Percentiles rank a stretch among this genome's conserved stretches.
Conservation (phyloP, 2,329 filamentous ascomycete species). For the Neoscytalidium dimidiatum region DNA sequence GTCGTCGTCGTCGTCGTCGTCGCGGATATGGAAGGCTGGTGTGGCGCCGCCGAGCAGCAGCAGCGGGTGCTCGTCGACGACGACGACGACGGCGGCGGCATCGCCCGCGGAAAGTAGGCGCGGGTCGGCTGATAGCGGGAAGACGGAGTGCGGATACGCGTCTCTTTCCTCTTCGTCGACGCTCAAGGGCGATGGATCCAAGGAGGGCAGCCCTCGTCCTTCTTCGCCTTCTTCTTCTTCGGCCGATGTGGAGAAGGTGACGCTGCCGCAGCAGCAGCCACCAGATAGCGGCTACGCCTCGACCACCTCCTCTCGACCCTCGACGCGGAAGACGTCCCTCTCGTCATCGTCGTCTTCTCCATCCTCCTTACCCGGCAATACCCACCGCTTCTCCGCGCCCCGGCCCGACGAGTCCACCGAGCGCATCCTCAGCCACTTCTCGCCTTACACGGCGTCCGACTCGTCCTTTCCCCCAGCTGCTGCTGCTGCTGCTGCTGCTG, state of each 20-base stretch:
- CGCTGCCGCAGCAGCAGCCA: too few relatives aligned
- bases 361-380: too few relatives aligned
- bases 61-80: not conserved
- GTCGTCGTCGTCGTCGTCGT: not conserved
- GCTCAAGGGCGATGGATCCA: not conserved
- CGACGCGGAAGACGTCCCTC: not conserved
- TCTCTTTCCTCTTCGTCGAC: too few relatives aligned
- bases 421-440: conserved; percentile 8
- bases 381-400: not conserved
- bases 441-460: not conserved
- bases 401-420: not conserved
- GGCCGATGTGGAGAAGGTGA: not conserved
- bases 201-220: not conserved
- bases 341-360: not conserved
- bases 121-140: too few relatives aligned
- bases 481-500: too few relatives aligned
- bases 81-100: too few relatives aligned
- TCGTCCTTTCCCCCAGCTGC: not conserved
- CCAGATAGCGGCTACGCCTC: not conserved
- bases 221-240: not conserved
- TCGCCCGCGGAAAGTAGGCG: too few relatives aligned
- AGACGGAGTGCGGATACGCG: too few relatives aligned
- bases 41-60: not conserved
- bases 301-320: not conserved
- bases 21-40: not conserved